A percentile compares a stretch with the other conserved stretches of the same genome.
These are phyloP conservation scores for Serendipita sp. DNA, from an alignment of 768 basidiomycete species.

Conservation along the genomic window DNA sequence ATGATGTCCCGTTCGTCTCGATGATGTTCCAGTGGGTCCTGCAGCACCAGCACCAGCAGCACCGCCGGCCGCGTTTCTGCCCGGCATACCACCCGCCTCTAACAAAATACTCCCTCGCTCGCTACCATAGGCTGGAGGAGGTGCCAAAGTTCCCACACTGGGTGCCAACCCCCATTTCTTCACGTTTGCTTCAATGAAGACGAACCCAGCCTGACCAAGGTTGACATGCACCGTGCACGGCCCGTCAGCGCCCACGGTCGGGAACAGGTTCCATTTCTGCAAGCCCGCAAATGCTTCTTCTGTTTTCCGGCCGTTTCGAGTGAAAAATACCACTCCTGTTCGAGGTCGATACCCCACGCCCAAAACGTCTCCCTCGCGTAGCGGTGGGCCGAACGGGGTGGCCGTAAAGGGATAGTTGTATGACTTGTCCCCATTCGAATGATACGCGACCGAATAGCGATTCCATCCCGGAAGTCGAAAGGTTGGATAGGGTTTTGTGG, in stretches of 20 bases:
- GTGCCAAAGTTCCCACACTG: conserved; percentile 90
- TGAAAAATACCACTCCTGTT: conserved; percentile 97
- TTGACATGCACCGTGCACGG: conserved; percentile 96
- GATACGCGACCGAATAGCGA: conserved; percentile 84
- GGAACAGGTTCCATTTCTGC: conserved; percentile 86
- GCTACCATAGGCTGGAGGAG: conserved; percentile 94
- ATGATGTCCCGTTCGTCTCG: conserved; percentile 37
- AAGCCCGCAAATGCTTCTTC: conserved; percentile 92
- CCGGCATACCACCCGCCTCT: conserved; percentile 55
- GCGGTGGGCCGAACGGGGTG: conserved; percentile 59
- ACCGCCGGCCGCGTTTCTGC: no score
- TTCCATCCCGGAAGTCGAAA: conserved; percentile 83
- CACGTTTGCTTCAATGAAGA: conserved; percentile 98
- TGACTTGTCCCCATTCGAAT: conserved; percentile 92
- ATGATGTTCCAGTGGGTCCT: conserved; percentile 29
- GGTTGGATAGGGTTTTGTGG: conserved; percentile 92
- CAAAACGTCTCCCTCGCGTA: conserved; percentile 91
- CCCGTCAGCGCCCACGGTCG: conserved; percentile 90
- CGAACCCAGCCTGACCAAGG: conserved; percentile 93
- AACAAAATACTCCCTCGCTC: conserved; percentile 92
- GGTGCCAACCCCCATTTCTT: conserved; percentile 99
- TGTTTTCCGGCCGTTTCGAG: conserved; percentile 90
- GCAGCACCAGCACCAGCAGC: conserved; percentile 28
- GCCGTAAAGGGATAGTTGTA: conserved; percentile 94
- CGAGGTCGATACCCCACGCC: conserved; percentile 94